Conservation (phyloP, 108 stramenopile species). For the Nitzschia inconspicua region DNA sequence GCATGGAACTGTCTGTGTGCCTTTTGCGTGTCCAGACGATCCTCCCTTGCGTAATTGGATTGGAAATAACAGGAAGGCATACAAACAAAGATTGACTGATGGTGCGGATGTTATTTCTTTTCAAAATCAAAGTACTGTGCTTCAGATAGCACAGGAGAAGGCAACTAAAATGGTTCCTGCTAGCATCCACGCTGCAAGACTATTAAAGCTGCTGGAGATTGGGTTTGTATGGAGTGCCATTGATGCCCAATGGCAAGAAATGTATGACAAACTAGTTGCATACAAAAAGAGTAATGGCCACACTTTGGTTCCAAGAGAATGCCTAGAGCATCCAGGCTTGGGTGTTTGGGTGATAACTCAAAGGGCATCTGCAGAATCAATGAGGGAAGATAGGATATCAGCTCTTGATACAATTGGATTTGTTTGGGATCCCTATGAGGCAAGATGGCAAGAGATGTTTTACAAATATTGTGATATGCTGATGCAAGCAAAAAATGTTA, state of each 20-base stretch:
- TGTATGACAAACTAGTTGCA: background rate
- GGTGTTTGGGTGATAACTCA: background rate
- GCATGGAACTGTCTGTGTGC: constrained; percentile 4
- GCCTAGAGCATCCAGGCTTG: background rate
- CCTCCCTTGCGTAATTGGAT: constrained; percentile 6
- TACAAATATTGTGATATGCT: background rate
- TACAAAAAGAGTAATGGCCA: background rate
- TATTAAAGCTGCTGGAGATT: background rate
- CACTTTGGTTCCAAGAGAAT: background rate
- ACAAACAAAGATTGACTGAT: constrained; percentile 1
- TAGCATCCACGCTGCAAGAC: background rate
- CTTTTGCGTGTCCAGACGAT: background rate
- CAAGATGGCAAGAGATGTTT: background rate
- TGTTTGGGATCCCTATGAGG: constrained; percentile 8
- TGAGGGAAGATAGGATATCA: background rate
- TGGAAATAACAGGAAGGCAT: no score
- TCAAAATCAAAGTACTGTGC: background rate
- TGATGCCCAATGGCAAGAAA: constrained; percentile 10
- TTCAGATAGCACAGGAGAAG: background rate
- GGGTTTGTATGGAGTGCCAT: constrained; percentile 17
- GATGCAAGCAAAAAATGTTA: background rate
- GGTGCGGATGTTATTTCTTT: background rate
- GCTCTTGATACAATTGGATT: background rate
- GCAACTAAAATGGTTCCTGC: background rate
- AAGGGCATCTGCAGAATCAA: background rate